Base-by-base conservation (phyloP, 805 yeast species). In the Pichia californica region DNA sequence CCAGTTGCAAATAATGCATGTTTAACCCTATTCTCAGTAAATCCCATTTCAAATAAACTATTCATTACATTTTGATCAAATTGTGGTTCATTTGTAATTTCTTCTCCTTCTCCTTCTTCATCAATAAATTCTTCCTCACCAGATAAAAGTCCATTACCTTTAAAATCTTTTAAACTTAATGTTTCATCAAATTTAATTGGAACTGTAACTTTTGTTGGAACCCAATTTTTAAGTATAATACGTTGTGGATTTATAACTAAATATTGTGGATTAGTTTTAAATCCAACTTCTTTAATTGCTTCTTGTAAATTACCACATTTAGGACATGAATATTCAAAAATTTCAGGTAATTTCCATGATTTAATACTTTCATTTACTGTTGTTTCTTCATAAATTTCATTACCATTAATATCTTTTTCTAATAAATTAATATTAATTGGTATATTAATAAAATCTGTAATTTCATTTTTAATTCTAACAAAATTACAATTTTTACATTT, bases 181-280 rank as follows among this genome's bases (percentile, higher is more conserved):
- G 23, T 8, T 34, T 61, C 57, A 44, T 71, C 64, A 57, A 57
- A 77, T 50, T 40, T 62, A 13, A 91, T 70, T 2, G 94, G 94
- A 5, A 82, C 85, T 47, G 79, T 83, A 1, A 85, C 71, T 59
- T 93, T 93, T 0, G 77, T 69, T 0, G 98, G 97, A 2, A 80
- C 83, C 98, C 97, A 93, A 56, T 88, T 87, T 35, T 81, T 84
- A 30, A 94, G 64, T 49, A 82, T 79, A 44, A 91, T 87, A 55
- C 98, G 72, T 48, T 87, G 82, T 3, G 88, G 85, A 48, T 81
- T 81, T 1, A 87, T 67, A 4, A 86, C 74, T 25, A 93, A 66
- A 10, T 74, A 71, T n/a, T 77, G 66, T 0, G 99, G 99, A 51
- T 68, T 81, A 0, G 86, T 68, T 46, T 67, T 69, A 52, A 88